These are phyloP conservation scores for Casuarina glauca DNA, from an alignment of 306 rosid genomes.

Conservation along the genomic window DNA sequence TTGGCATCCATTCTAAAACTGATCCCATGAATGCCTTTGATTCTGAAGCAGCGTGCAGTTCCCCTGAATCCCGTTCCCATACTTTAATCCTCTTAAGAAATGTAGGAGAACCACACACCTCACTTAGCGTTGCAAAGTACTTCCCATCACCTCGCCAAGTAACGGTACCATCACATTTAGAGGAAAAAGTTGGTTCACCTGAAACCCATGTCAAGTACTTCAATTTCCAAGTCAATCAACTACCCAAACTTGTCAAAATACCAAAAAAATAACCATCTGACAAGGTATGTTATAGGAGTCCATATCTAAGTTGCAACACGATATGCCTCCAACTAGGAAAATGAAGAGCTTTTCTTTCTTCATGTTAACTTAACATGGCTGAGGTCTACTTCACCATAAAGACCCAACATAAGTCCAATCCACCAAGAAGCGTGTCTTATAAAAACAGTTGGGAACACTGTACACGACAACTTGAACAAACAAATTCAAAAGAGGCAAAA, in stretches of 20 bases:
- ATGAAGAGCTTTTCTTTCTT: neutral
- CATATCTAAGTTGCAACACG: neutral
- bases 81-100: conserved; percentile 62
- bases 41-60: conserved; percentile 69
- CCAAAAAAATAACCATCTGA: too few relatives aligned
- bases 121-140: conserved; percentile 66
- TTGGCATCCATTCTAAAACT: conserved; percentile 93
- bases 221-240: conserved; percentile 7
- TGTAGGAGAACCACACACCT: conserved; percentile 33
- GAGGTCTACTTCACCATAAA: neutral
- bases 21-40: conserved; percentile 60
- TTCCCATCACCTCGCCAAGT: conserved; percentile 98
- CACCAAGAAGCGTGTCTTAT: neutral
- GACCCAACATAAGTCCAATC: neutral
- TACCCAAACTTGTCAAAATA: too few relatives aligned
- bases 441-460: neutral
- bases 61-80: conserved; percentile 91
- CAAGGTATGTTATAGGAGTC: too few relatives aligned
- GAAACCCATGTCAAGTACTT: conserved; percentile 33
- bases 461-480: neutral
- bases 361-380: neutral
- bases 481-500: neutral
- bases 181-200: conserved; percentile 53
- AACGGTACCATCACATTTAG: conserved; percentile 37
- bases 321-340: conserved; percentile 2